Evolutionary conservation across 495 filamentous ascomycete species (phyloP).

Genomic region (Daldinia bambusicola): DNA sequence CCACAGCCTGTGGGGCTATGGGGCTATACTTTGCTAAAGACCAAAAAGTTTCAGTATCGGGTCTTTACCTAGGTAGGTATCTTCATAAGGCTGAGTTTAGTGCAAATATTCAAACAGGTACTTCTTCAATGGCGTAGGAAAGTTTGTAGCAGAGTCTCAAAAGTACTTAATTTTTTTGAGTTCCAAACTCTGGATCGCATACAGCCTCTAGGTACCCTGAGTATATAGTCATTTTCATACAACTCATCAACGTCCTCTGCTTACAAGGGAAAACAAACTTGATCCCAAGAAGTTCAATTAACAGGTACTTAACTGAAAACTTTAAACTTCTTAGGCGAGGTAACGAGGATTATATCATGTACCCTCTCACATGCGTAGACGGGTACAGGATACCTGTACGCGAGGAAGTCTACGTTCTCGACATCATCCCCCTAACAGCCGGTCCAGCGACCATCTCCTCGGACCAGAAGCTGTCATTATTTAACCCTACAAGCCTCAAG

Average conservation of each 20-base stretch:
- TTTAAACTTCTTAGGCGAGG: not conserved
- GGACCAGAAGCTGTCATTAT: slow-evolving; percentile 65
- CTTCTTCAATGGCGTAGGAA: not conserved
- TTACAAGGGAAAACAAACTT: not conserved
- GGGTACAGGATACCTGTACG: slow-evolving; percentile 56
- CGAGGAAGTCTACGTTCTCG: slow-evolving; percentile 61
- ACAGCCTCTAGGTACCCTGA: not conserved
- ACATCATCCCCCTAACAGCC: slow-evolving; percentile 56
- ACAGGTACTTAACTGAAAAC: not conserved
- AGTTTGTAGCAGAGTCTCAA: not conserved
- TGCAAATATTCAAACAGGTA: not conserved
- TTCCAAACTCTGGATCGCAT: not conserved
- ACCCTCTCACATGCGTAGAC: slow-evolving; percentile 54
- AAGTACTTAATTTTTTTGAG: not conserved
- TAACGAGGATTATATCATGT: slow-evolving; percentile 51
- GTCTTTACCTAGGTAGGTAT: no score
- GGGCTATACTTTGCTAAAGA: not conserved
- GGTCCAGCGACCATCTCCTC: slow-evolving; percentile 62
- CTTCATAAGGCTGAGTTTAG: slow-evolving; percentile 16
- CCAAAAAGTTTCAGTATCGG: slow-evolving; percentile 11
- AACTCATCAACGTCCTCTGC: not conserved
- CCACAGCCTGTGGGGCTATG: slow-evolving; percentile 16
- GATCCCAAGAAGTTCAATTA: not conserved
- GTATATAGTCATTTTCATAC: not conserved
- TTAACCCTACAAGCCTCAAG: slow-evolving; percentile 60